Conservation (phyloP, 106 monocot species). For the Acanthochlamys bracteata region DNA sequence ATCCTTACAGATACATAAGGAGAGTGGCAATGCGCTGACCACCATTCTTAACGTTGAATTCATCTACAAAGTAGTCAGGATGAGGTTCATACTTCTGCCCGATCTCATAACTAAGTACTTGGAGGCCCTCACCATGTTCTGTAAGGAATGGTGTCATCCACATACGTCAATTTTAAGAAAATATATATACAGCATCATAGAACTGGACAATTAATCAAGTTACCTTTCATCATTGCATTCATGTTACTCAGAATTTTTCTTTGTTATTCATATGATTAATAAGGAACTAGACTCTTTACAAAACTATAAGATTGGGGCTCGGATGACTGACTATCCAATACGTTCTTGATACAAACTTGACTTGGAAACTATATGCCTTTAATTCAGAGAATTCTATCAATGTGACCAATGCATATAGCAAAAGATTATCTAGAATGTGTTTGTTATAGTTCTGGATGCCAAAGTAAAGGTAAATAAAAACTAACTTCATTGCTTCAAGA, state of each 20-base stretch:
- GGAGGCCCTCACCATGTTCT: slow-evolving; percentile 10
- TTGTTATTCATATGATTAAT: not conserved
- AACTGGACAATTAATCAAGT: not conserved
- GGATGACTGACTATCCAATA: too few species aligned
- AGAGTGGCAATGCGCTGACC: slow-evolving; percentile 8
- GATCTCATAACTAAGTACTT: slow-evolving; percentile 5
- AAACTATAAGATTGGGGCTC: not conserved
- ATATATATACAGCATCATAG: not conserved
- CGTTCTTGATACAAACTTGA: too few species aligned
- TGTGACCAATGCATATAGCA: too few species aligned
- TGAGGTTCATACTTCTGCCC: slow-evolving; percentile 7
- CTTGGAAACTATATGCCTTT: too few species aligned
- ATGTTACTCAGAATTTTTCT: too few species aligned
- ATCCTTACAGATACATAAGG: slow-evolving; percentile 9
- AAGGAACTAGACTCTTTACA: not conserved
- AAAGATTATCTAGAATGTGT: too few species aligned
- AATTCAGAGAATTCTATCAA: too few species aligned
- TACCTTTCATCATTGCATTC: too few species aligned
- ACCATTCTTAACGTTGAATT: slow-evolving; percentile 7
- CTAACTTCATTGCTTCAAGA: not conserved
- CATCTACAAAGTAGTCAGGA: slow-evolving; percentile 7
- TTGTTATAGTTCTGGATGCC: not conserved
- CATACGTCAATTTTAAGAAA: not conserved
- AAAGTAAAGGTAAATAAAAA: not conserved
- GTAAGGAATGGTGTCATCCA: not conserved